phyloP scores from a whole-genome alignment of 2,329 filamentous ascomycete species.

The Trichophyton rubrum region DNA sequence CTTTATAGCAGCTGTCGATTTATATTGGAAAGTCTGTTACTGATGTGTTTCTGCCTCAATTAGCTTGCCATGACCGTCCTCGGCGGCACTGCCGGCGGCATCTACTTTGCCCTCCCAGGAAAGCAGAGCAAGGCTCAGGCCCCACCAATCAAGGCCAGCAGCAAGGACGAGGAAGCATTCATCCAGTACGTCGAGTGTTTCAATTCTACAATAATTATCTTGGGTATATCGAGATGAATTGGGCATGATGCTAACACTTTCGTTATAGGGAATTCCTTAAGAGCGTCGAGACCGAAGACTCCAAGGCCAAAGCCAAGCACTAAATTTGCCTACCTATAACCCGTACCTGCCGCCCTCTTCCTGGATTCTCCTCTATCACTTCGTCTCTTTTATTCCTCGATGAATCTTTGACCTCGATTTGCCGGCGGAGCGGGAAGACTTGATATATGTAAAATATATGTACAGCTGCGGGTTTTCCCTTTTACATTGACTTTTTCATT shows the following conservation, averaged over 20 bases:
- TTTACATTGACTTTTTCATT: neutral
- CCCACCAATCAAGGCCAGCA: conserved; percentile 51
- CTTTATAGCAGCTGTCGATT: neutral
- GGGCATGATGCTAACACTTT: neutral
- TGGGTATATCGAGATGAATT: neutral
- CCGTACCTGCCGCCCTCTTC: neutral
- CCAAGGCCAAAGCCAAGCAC: conserved; percentile 21
- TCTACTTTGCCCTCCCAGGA: conserved; percentile 35
- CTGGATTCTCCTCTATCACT: neutral
- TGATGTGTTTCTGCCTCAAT: conserved; percentile 7
- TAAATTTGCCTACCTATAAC: neutral
- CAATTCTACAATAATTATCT: neutral
- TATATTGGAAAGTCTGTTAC: neutral
- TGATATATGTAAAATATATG: conserved; percentile 6
- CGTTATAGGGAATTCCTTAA: conserved; percentile 39
- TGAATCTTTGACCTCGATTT: neutral
- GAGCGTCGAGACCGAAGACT: conserved; percentile 34
- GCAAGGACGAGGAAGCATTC: conserved; percentile 57
- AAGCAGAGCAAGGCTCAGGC: conserved; percentile 36
- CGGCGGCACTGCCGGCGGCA: conserved; percentile 37
- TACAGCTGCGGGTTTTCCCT: conserved; percentile 2
- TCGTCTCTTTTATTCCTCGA: neutral
- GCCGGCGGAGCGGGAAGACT: neutral
- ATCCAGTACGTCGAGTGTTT: conserved; percentile 44
- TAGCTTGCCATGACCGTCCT: conserved; percentile 52